Evolutionary conservation across 2,329 filamentous ascomycete species (phyloP).

Genomic region (Hansfordia pulvinata): DNA sequence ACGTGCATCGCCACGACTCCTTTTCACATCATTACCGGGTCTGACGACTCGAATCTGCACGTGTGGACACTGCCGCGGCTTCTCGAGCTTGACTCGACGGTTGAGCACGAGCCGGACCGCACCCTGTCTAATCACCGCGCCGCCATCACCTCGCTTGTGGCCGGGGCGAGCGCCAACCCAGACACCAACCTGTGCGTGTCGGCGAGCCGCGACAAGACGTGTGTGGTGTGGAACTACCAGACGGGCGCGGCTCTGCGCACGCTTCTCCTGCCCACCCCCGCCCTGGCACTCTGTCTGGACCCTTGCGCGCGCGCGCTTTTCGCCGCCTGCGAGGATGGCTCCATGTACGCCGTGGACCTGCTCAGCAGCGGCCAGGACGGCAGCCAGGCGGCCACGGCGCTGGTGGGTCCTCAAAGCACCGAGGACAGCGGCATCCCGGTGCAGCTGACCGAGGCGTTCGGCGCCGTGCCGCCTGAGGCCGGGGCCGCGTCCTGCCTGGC

Average conservation of each 20-base stretch:
- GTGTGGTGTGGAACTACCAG: slow-evolving; percentile 86
- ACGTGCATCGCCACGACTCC: slow-evolving; percentile 61
- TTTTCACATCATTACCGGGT: slow-evolving; percentile 63
- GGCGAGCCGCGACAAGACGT: slow-evolving; percentile 73
- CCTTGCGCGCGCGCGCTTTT: slow-evolving; percentile 75
- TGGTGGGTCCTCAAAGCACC: slow-evolving; percentile 37
- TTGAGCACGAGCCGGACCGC: slow-evolving; percentile 54
- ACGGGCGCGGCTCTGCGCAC: slow-evolving; percentile 67
- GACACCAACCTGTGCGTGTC: slow-evolving; percentile 76
- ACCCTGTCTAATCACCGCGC: slow-evolving; percentile 69
- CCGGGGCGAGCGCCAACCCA: slow-evolving; percentile 51
- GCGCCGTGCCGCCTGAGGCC: slow-evolving; percentile 46
- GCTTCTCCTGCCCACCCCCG: slow-evolving; percentile 61
- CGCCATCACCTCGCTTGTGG: slow-evolving; percentile 50
- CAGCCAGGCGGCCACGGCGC: too few relatives aligned
- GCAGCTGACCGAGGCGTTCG: slow-evolving; percentile 38
- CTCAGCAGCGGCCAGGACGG: slow-evolving; percentile 30
- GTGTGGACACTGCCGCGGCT: slow-evolving; percentile 77
- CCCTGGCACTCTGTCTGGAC: slow-evolving; percentile 63
- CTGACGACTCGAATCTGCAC: slow-evolving; percentile 78
- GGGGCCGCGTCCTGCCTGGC: slow-evolving; percentile 56
- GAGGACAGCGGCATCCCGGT: slow-evolving; percentile 43
- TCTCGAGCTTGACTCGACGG: slow-evolving; percentile 42
- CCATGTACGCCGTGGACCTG: slow-evolving; percentile 68
- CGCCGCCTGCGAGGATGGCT: slow-evolving; percentile 67